Percentiles rank a stretch among this genome's conserved stretches.
phyloP scores from a whole-genome alignment of 768 basidiomycete species.

The Serendipita vermifera region DNA sequence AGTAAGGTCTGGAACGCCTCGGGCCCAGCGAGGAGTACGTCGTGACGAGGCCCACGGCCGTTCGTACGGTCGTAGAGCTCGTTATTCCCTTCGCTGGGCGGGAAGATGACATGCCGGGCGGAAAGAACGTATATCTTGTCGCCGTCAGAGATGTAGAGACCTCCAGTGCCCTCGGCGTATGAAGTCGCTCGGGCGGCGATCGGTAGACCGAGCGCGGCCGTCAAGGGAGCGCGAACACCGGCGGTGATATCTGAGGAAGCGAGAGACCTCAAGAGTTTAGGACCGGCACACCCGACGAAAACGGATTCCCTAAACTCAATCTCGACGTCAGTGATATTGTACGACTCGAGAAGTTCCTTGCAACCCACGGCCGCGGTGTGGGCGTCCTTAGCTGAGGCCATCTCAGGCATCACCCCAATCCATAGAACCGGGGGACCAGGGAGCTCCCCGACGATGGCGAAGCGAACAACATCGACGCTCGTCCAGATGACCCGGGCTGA shows the following conservation, averaged over 20 bases:
- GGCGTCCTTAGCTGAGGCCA: conserved; percentile 22
- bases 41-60: conserved; percentile 15
- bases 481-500: conserved; percentile 21
- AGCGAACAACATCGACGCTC: conserved; percentile 24
- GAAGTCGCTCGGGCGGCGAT: conserved; percentile 22
- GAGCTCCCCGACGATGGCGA: conserved; percentile 21
- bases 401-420: conserved; percentile 24
- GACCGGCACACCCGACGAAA: conserved; percentile 18
- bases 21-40: conserved; percentile 8
- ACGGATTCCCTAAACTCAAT: conserved; percentile 26
- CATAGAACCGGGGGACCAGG: conserved; percentile 20
- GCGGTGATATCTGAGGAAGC: conserved; percentile 15
- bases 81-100: conserved; percentile 16
- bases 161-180: conserved; percentile 27
- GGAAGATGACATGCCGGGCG: conserved; percentile 26
- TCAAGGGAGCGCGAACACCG: conserved; percentile 20
- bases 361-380: conserved; percentile 18
- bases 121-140: conserved; percentile 22
- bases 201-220: conserved; percentile 27
- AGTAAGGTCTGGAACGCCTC: conserved; percentile 16
- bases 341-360: conserved; percentile 21
- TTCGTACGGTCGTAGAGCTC: conserved; percentile 10
- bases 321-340: conserved; percentile 24
- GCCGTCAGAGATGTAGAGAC: conserved; percentile 25
- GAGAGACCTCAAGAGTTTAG: conserved; percentile 16